These are phyloP conservation scores for Dionaea muscipula DNA, from an alignment of 179 eudicot genomes.

Conservation along the genomic window DNA sequence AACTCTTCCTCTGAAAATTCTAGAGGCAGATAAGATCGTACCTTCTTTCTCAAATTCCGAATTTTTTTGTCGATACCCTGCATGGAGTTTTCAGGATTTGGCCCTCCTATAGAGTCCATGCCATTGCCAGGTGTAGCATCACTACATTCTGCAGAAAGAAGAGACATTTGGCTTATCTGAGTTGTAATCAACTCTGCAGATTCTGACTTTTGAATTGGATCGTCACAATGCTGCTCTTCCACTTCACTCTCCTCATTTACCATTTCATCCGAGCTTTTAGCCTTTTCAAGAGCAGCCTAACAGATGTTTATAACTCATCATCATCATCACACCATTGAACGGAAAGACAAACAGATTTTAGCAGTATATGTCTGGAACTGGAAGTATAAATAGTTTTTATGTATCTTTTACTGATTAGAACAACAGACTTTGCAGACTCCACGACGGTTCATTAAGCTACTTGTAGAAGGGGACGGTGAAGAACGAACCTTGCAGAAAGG, in stretches of 20 bases:
- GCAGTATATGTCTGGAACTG: no score
- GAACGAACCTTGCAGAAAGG: no score
- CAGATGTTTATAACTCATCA: background rate
- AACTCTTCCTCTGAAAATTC: background rate
- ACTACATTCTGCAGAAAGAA: conserved; percentile 35
- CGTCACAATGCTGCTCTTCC: conserved; percentile 25
- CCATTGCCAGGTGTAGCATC: conserved; percentile 27
- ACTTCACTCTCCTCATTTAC: conserved; percentile 20
- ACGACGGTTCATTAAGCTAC: no score
- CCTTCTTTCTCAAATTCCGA: conserved; percentile 89
- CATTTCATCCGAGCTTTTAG: conserved; percentile 22
- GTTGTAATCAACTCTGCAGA: conserved; percentile 38
- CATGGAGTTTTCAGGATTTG: conserved; percentile 25
- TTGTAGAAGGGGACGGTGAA: no score
- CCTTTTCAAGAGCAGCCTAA: conserved; percentile 33
- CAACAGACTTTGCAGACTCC: no score
- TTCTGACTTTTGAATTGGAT: conserved; percentile 19
- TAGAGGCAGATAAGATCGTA: conserved; percentile 14
- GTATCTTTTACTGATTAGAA: no score
- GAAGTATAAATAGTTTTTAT: no score
- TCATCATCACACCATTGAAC: no score
- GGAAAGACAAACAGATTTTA: no score
- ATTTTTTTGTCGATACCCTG: conserved; percentile 72
- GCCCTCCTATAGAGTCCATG: conserved; percentile 22
- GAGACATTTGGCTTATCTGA: conserved; percentile 42